Evolutionary conservation across 805 yeast species (phyloP).

Genomic region (Candida insectorum): DNA sequence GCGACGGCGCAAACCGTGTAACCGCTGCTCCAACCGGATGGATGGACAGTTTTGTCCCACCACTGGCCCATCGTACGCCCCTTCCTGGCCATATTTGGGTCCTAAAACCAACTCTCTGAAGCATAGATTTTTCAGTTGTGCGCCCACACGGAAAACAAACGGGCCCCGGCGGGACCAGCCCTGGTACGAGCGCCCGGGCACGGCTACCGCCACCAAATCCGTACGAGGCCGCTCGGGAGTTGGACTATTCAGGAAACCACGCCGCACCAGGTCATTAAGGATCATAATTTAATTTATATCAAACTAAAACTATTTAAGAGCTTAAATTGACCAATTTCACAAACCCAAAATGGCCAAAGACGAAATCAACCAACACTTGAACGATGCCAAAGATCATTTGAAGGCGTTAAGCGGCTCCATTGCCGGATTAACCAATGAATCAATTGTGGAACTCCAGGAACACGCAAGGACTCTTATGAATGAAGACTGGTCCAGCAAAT

Average conservation of each 20-base stretch:
- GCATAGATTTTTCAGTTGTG: too few relatives aligned
- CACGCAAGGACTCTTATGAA: constrained; percentile 13
- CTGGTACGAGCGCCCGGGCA: too few relatives aligned
- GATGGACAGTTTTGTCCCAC: constrained; percentile 1
- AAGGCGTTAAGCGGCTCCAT: constrained; percentile 23
- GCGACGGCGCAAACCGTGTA: constrained; percentile 98
- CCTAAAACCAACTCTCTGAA: too few relatives aligned
- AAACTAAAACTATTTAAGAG: neutral
- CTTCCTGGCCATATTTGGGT: too few relatives aligned
- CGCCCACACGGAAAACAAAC: too few relatives aligned
- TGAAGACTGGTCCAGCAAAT: neutral
- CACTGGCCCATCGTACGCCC: too few relatives aligned
- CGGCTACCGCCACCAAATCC: too few relatives aligned
- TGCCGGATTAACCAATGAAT: constrained; percentile 20
- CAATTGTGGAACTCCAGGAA: constrained; percentile 20
- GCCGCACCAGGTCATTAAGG: too few relatives aligned
- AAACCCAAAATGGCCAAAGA: constrained; percentile 8
- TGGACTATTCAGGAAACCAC: too few relatives aligned
- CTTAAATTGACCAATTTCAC: neutral
- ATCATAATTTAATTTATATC: too few relatives aligned
- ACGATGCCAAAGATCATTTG: constrained; percentile 22
- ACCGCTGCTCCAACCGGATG: constrained; percentile 6
- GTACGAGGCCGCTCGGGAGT: too few relatives aligned
- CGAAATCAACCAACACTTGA: constrained; percentile 22
- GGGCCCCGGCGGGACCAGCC: too few relatives aligned